Evolutionary conservation across 768 basidiomycete species (phyloP).

Genomic region (Mycena leptocephala): DNA sequence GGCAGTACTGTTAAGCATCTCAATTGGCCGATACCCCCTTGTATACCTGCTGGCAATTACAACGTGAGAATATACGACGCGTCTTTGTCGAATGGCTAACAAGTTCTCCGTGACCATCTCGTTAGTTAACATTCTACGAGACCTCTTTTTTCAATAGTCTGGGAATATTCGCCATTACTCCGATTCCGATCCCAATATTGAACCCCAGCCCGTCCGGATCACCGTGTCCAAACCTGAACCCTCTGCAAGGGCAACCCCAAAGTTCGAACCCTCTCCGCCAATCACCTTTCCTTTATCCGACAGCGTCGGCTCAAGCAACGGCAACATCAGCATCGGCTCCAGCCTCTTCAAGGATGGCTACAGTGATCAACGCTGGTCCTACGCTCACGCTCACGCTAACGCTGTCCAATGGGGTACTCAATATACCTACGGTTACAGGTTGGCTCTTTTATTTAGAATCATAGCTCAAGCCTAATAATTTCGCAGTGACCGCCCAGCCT

Average conservation of each 20-base stretch:
- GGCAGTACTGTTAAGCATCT: conserved; percentile 55
- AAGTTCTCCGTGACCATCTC: background rate
- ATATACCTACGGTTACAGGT: conserved; percentile 34
- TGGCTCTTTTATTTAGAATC: background rate
- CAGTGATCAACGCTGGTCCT: background rate
- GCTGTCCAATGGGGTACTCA: conserved; percentile 8
- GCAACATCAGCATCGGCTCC: background rate
- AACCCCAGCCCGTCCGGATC: conserved; percentile 44
- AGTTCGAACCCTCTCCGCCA: conserved; percentile 43
- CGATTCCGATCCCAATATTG: conserved; percentile 49
- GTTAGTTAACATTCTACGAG: conserved; percentile 60
- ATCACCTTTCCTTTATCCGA: conserved; percentile 38
- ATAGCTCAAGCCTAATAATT: background rate
- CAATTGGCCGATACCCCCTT: conserved; percentile 55
- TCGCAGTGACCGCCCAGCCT: conserved; percentile 36
- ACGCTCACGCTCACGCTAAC: conserved; percentile 26
- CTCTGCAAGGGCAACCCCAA: conserved; percentile 47
- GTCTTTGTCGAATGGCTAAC: conserved; percentile 1
- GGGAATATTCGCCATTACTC: conserved; percentile 53
- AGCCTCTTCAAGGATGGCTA: conserved; percentile 4
- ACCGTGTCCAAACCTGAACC: conserved; percentile 38
- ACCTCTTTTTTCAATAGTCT: conserved; percentile 44
- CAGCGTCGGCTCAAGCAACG: background rate
- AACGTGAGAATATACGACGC: conserved; percentile 46
- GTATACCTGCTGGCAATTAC: conserved; percentile 52